Evolutionary conservation across 2,329 filamentous ascomycete species (phyloP), one percentile per base, ranked within the genome.

Genomic region (Alternaria conjuncta): DNA sequence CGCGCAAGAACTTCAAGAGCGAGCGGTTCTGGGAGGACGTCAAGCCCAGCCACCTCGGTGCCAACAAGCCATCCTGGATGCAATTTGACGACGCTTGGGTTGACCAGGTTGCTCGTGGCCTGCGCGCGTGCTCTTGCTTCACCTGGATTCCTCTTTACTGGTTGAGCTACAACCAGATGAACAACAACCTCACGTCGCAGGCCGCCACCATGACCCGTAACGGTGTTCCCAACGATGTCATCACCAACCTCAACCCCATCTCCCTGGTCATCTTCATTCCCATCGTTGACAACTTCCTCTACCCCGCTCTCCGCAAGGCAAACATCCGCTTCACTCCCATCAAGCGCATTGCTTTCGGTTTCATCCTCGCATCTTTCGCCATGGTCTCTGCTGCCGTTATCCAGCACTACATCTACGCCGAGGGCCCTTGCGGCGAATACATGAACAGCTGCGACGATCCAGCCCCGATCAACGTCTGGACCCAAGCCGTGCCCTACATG

Each of bases 41-140:
- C 63, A 92, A 92, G 81, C 91, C 91, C 4, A 91, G 88, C 75
- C 82, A 84, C 36, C 83, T 92, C 10, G 81, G 85, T 41, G 78
- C 78, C 2, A 76, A 84, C 66, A 88, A 89, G 58, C 91, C 91
- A 0, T 44, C 59, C 0, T 94, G 91, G 91, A 94, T 94, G 90
- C 91, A 89, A 0, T 94, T 93, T 70, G 92, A 95, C 66, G 92
- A 95, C 70, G 87, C 88, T 56, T 95, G 92, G 91, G 92, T 95
- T 32, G 91, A 93, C 65, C 77, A 80, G 58, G 78, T 80, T 28
- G 77, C 77, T 43, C 77, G 78, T 70, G 78, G 78, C 67, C 67
- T 80, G 9, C 76, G 77, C 60, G 78, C 78, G 21, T 79, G 77
- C 71, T 78, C 76, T 44, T 79, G 77, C 64, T 75, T 87, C 67